Evolutionary conservation across 2,329 filamentous ascomycete species (phyloP), one percentile per base, ranked within the genome.

Genomic region (Gyromitra esculenta): DNA sequence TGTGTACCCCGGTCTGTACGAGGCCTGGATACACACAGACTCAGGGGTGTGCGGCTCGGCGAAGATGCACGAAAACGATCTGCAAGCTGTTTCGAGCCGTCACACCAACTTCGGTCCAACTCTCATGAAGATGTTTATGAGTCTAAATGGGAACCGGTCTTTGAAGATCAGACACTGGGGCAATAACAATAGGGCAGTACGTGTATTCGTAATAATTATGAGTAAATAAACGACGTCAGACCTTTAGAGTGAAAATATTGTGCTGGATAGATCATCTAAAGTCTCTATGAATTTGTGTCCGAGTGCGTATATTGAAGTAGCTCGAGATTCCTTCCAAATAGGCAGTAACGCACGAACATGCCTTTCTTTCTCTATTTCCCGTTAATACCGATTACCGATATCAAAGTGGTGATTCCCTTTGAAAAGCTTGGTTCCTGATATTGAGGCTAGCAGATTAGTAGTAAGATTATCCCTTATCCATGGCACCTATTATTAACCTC

Each of bases 31-130:
- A 31, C 13, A 41, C 50, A 11, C 60, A 62, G 43, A 35, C 15
- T 68, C 45, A 74, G 66, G 68, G 60, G 37, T 54, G 59, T 64
- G 66, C 66, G 72, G 72, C 72, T 75, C 72, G 72, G 72, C 56
- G 71, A 69, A 68, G 56, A 66, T 39, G 63, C 65, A 63, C 66
- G 37, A 64, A 75, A 70, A 43, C 57, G 59, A 54, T 64, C 48
- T 71, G 37, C 67, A 37, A 31, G 18, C 57, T 52, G 45, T 63
- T 62, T 60, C 56, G 31, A 63, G 43, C 54, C 15, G 43, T 63
- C 60, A 31, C 35, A 62, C 66, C 41, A 62, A 63, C 56, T 52
- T 45, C 59, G 68, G n/a, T 39, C 50, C 50, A 9, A 62, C 68
- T 54, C 31, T 43, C 21, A 39, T 48, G 56, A 59, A 37, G 68